These are phyloP conservation scores for Colletotrichum destructivum DNA, from an alignment of 2,329 filamentous ascomycete genomes.

Conservation along the genomic window DNA sequence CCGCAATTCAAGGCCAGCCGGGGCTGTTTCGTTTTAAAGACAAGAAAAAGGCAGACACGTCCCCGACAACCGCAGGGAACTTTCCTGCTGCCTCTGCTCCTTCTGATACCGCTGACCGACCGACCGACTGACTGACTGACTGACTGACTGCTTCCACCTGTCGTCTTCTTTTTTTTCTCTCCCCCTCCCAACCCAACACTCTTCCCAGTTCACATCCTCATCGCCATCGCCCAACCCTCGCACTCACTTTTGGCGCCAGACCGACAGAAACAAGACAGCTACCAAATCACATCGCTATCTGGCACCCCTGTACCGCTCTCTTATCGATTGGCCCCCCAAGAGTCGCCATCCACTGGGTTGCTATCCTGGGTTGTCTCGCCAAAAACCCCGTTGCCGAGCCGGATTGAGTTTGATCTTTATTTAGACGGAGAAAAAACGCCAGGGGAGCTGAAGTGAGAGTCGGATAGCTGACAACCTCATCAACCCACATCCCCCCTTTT, in stretches of 20 bases:
- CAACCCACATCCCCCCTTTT: constrained; percentile 27
- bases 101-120: constrained; percentile 16
- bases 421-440: constrained; percentile 32
- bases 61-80: constrained; percentile 27
- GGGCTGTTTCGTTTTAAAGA: constrained; percentile 42
- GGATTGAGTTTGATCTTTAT: constrained; percentile 41
- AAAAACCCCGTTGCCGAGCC: constrained; percentile 41
- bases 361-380: constrained; percentile 38
- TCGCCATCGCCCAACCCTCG: background rate
- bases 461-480: constrained; percentile 33
- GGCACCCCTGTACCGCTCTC: constrained; percentile 7
- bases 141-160: background rate
- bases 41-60: constrained; percentile 39
- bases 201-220: background rate
- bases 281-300: constrained; percentile 3
- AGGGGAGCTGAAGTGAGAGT: constrained; percentile 34
- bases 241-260: background rate
- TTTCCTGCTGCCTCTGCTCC: constrained; percentile 15
- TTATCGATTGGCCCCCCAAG: constrained; percentile 31
- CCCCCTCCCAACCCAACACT: background rate
- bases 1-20: constrained; percentile 38
- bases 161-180: background rate
- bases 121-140: background rate
- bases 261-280: constrained; percentile 1
- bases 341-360: constrained; percentile 7